Base-by-base conservation (phyloP, 2,329 filamentous ascomycete species). In the Whalleya microplaca region DNA sequence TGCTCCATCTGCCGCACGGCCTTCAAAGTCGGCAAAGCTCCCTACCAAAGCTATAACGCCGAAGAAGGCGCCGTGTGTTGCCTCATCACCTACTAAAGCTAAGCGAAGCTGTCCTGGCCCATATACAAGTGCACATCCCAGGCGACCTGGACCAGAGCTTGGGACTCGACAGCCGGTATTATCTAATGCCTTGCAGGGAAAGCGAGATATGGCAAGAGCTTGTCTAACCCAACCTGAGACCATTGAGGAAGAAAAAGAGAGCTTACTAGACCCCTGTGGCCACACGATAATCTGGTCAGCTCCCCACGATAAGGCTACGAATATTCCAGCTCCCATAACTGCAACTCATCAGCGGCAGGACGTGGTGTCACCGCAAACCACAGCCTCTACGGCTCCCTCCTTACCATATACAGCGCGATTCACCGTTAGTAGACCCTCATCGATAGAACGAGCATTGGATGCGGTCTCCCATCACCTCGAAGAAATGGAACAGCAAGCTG, bases 371-470 rank as follows among this genome's bases (percentile, higher is more conserved):
- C 55, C 48, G 18, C 56, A 51, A n/a, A 65, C 59, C 10, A 66
- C 63, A 12, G 56, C 60, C 8, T 71, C 64, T 10, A 64, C 66
- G 9, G 51, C 64, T 20, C 66, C 66, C 19, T 67, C 67, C 20
- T 58, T 73, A 3, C 71, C 72, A 12, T 70, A 61, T 23, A 62
- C 65, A n/a, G 70, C 71, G 45, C 67, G 60, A 44, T 59, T 68
- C 48, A 67, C 67, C 6, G 52, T 61, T 14, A 64, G 64, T 42
- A 69, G 60, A 32, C 48, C 63, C 41, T 72, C 72, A 9, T 74
- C 72, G 14, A 56, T 72, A 29, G 69, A 72, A 43, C 55, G 64
- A 43, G 71, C 71, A 21, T 56, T 74, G 21, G 65, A 73, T 42
- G 66, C 61, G 10, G 68, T 66, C 19, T 66, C 64, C 21, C 59